These are phyloP conservation scores for Leccinum pseudoinsigne DNA, from an alignment of 1,284 basidiomycete genomes.

Conservation along the genomic window DNA sequence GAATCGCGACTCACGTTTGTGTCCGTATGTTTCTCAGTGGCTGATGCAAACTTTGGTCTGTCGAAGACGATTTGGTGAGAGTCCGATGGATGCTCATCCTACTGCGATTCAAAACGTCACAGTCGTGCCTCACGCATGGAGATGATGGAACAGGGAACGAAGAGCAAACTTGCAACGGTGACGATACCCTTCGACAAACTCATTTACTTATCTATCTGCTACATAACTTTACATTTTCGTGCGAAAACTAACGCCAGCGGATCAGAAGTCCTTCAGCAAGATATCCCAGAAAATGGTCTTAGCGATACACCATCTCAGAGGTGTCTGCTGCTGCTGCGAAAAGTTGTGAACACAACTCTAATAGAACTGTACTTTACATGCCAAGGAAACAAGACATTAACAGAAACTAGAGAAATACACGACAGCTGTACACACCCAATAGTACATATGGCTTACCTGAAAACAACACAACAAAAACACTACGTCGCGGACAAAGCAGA, in stretches of 20 bases:
- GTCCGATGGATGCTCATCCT: background rate
- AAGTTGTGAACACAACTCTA: background rate
- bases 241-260: background rate
- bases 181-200: background rate
- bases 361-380: background rate
- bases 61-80: background rate
- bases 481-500: background rate
- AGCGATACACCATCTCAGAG: background rate
- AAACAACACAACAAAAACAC: background rate
- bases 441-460: background rate
- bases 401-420: background rate
- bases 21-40: background rate
- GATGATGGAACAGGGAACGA: background rate
- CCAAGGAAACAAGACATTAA: background rate
- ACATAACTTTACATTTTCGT: background rate
- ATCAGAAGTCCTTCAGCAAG: no score
- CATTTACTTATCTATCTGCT: background rate
- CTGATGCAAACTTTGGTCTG: background rate
- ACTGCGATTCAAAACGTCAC: background rate
- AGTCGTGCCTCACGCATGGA: no score
- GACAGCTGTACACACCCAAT: background rate
- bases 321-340: background rate
- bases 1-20: background rate
- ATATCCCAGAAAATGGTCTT: background rate
- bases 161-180: background rate